Base-by-base conservation (phyloP, 495 filamentous ascomycete genomes). In the Penicillium verhagenii region DNA sequence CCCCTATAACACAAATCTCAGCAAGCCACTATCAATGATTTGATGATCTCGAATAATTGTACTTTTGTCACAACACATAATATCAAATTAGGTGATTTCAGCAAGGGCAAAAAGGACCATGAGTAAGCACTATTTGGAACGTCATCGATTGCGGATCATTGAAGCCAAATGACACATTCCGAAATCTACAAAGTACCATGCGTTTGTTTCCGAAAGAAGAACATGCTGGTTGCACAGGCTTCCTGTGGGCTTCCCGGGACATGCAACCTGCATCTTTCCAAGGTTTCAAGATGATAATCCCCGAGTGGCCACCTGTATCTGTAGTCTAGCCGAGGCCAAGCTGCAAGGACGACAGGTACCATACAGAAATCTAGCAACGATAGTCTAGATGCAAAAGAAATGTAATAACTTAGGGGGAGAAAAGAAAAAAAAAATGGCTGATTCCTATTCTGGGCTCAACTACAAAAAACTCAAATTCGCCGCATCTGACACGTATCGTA, bases 401-500 rank as follows among this genome's bases (percentile, higher is more conserved):
- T n/a, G n/a, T n/a, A n/a, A n/a, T n/a, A n/a, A n/a, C n/a, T n/a
- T n/a, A n/a, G n/a, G n/a, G n/a, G n/a, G n/a, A n/a, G n/a, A n/a
- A n/a, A n/a, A n/a, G n/a, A n/a, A n/a, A n/a, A n/a, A n/a, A n/a
- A n/a, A n/a, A n/a, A n/a, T n/a, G 44, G 28, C 52, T 26, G 18
- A 29, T 49, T 33, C 38, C 54, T 64, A 64, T 57, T 64, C 44
- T 49, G 37, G 51, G 44, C 42, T 48, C 52, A 31, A n/a, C n/a
- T n/a, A n/a, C n/a, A n/a, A n/a, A n/a, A 56, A 67, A 65, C 50
- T 67, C 58, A 65, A 67, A 55, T 59, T 59, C 26, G 56, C 62
- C 59, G 62, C 65, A 65, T 60, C 56, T 68, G 65, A 68, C 50
- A 68, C 31, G 45, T 68, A 59, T 52, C 35, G 19, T 38, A 47